These are phyloP conservation scores for Coemansia aciculifera DNA, from an alignment of 192 early-diverging fungal species.

Conservation along the genomic window DNA sequence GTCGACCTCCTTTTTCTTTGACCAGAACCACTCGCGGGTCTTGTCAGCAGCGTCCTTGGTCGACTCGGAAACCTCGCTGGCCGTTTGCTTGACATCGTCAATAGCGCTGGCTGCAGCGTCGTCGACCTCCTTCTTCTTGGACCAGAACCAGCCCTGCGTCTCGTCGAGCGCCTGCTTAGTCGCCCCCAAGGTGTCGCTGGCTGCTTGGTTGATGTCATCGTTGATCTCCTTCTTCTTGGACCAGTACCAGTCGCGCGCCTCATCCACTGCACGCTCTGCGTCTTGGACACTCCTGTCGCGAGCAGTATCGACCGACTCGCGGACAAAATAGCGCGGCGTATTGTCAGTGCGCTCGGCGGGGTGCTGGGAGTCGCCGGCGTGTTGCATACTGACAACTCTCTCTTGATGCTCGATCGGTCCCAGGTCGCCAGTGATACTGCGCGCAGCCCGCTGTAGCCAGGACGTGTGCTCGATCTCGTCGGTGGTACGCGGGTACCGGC, in stretches of 20 bases:
- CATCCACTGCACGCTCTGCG: slow-evolving; percentile 5
- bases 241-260: slow-evolving; percentile 35
- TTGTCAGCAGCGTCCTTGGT: slow-evolving; percentile 14
- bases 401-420: slow-evolving; percentile 47
- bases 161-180: slow-evolving; percentile 15
- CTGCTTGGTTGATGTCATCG: background rate
- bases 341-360: background rate
- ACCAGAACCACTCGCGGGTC: slow-evolving; percentile 19
- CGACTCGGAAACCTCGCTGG: background rate
- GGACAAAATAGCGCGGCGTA: background rate
- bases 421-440: slow-evolving; percentile 27
- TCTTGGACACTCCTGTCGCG: background rate
- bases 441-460: slow-evolving; percentile 22
- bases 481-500: slow-evolving; percentile 30
- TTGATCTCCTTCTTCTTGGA: slow-evolving; percentile 24
- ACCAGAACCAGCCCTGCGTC: slow-evolving; percentile 40
- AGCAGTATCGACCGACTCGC: background rate
- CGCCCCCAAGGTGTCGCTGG: background rate
- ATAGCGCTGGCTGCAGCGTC: slow-evolving; percentile 1
- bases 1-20: slow-evolving; percentile 21
- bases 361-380: background rate
- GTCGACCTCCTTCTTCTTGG: slow-evolving; percentile 22
- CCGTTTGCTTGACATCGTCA: background rate
- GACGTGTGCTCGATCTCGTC: slow-evolving; percentile 18
- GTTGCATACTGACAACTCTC: background rate